Evolutionary conservation across 2,329 filamentous ascomycete genomes (phyloP), one percentile per base, ranked within the genome.

Genomic region (Colletotrichum acutatum): DNA sequence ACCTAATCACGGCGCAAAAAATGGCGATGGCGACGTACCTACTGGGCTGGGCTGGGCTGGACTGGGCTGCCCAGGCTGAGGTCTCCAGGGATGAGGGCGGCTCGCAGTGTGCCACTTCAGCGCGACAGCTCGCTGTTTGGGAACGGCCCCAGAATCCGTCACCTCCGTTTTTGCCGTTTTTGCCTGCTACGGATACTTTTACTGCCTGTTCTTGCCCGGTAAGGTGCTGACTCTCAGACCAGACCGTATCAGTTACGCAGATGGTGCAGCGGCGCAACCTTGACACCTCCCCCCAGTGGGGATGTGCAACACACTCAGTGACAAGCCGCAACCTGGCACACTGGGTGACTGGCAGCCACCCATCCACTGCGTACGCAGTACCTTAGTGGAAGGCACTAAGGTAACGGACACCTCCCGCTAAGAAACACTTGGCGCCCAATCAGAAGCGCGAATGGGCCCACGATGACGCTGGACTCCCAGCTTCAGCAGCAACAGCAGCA

Each of bases 21-120:
- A 52, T 24, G 57, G 53, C 61, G 49, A 68, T 70, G 59, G 66
- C 34, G 42, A 19, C 42, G 42, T 19, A 34, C 11, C 32, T 12
- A 34, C 32, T 34, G 32, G 32, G 32, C 32, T 30, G 30, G 30
- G 30, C 30, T 34, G 11, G n/a, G n/a, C n/a, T n/a, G n/a, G n/a
- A 14, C 34, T 12, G 11, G 42, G 34, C n/a, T 52, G 32, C 56
- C 53, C 59, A 62, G 68, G 56, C 28, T 57, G 54, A 7, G n/a
- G 60, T 49, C 66, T 60, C 66, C 66, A 70, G 56, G 70, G 70
- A 72, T 70, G 60, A 57, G 34, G 66, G 70, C 61, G 60, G 70
- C 28, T 56, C 53, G 53, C 16, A 42, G 59, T 42, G 49, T 61
- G 66, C 54, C 56, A 72, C 66, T 61, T 37, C 37, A 62, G 60